These are phyloP conservation scores for Ceratocystis lukuohia DNA, from an alignment of 2,329 filamentous ascomycete species.

Conservation along the genomic window DNA sequence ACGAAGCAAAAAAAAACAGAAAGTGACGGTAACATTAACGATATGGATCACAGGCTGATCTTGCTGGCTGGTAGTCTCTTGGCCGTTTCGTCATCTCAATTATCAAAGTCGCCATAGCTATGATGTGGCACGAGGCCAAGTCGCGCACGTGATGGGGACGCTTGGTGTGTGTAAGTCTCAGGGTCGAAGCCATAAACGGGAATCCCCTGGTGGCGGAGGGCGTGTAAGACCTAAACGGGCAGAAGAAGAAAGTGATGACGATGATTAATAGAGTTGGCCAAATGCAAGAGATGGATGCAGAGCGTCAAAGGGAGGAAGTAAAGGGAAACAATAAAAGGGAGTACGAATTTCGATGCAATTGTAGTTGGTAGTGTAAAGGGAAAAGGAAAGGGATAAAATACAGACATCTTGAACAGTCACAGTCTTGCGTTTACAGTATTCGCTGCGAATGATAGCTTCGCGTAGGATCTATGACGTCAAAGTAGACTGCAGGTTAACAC, in stretches of 20 bases:
- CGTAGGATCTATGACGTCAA: conserved; percentile 34
- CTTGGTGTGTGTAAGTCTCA: conserved; percentile 25
- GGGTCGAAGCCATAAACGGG: conserved; percentile 48
- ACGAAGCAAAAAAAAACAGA: background rate
- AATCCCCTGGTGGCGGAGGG: conserved; percentile 34
- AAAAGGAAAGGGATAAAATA: conserved; percentile 16
- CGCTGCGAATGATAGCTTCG: conserved; percentile 37
- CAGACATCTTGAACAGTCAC: conserved; percentile 49
- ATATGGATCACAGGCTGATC: too few relatives aligned
- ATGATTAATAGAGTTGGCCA: too few relatives aligned
- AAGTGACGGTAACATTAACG: background rate
- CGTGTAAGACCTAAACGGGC: conserved; percentile 38
- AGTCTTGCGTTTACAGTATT: conserved; percentile 46
- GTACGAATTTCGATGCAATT: too few relatives aligned
- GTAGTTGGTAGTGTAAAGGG: too few relatives aligned
- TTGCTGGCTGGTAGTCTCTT: background rate
- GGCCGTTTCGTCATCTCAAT: background rate
- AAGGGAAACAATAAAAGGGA: background rate
- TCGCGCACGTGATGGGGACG: conserved; percentile 15
- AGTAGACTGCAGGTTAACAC: background rate
- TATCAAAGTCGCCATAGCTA: too few relatives aligned
- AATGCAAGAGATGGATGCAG: too few relatives aligned
- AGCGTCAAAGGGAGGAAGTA: background rate
- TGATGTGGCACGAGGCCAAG: background rate
- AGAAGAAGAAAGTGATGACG: too few relatives aligned